phyloP scores from a whole-genome alignment of 495 filamentous ascomycete species.

The Aspergillus bertholletiae region DNA sequence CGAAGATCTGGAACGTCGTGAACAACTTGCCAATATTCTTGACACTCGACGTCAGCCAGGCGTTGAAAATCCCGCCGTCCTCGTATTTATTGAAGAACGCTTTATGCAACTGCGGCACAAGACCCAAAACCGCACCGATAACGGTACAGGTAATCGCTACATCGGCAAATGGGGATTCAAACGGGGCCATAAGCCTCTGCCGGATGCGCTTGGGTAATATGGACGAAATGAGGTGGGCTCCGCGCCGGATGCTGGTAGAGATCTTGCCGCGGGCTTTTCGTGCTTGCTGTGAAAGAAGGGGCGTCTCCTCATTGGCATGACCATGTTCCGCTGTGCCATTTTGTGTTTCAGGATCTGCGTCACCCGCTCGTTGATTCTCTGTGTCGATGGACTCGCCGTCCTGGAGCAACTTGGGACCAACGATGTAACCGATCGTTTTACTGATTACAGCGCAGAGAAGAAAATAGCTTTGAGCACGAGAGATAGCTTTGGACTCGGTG shows the following conservation, averaged over 20 bases:
- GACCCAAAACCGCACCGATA: constrained; percentile 58
- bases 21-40: constrained; percentile 68
- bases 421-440: constrained; percentile 60
- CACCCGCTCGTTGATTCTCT: not conserved
- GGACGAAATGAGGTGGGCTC: not conserved
- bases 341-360: not conserved
- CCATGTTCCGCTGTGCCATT: constrained; percentile 15
- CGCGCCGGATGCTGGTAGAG: not conserved
- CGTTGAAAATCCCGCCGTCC: constrained; percentile 66
- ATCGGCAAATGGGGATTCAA: constrained; percentile 51
- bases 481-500: constrained; percentile 45
- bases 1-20: constrained; percentile 65
- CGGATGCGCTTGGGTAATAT: not conserved
- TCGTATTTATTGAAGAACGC: constrained; percentile 61
- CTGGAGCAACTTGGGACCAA: constrained; percentile 55
- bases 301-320: constrained; percentile 46
- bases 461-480: constrained; percentile 69
- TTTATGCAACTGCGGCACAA: constrained; percentile 58
- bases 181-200: constrained; percentile 11
- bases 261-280: constrained; percentile 15
- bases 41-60: constrained; percentile 67
- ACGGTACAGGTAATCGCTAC: constrained; percentile 63
- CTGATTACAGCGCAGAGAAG: constrained; percentile 61
- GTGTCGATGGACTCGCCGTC: constrained; percentile 18
- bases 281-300: constrained; percentile 39